These are phyloP conservation scores for Bimuria novae-zelandiae DNA, from an alignment of 2,329 filamentous ascomycete genomes.

Conservation along the genomic window DNA sequence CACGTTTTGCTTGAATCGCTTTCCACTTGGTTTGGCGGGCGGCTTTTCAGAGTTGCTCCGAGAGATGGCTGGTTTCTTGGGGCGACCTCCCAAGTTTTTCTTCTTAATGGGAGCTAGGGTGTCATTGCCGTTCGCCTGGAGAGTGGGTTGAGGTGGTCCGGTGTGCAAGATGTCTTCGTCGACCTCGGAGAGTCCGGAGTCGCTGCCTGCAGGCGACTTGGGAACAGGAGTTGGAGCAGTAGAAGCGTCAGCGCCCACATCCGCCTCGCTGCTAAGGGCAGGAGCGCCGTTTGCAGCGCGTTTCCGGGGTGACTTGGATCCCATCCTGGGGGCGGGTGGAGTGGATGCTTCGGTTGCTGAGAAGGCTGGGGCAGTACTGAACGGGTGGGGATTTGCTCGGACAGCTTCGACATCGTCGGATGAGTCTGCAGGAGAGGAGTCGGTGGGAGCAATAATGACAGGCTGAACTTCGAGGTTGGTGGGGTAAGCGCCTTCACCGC, in stretches of 20 bases:
- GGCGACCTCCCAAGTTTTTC: slow-evolving; percentile 33
- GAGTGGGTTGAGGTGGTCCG: slow-evolving; percentile 22
- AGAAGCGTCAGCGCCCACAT: slow-evolving; percentile 30
- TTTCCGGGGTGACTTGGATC: slow-evolving; percentile 41
- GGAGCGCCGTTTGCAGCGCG: slow-evolving; percentile 28
- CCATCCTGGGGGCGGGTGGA: slow-evolving; percentile 31
- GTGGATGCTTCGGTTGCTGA: slow-evolving; percentile 28
- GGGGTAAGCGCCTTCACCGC: slow-evolving; percentile 32
- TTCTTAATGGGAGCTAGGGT: slow-evolving; percentile 32
- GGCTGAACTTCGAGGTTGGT: slow-evolving; percentile 24
- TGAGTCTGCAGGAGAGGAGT: slow-evolving; percentile 14
- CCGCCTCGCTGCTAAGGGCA: slow-evolving; percentile 23
- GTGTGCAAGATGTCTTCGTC: slow-evolving; percentile 46
- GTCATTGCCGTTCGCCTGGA: slow-evolving; percentile 30
- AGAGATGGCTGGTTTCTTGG: slow-evolving; percentile 31
- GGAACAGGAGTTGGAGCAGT: slow-evolving; percentile 32
- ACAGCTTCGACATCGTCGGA: slow-evolving; percentile 17
- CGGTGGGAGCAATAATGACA: slow-evolving; percentile 5
- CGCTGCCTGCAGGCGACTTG: slow-evolving; percentile 35
- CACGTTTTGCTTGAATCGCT: slow-evolving; percentile 33
- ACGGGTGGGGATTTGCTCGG: slow-evolving; percentile 26
- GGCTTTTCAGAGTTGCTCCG: slow-evolving; percentile 37
- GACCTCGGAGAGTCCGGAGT: slow-evolving; percentile 45
- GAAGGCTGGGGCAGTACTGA: slow-evolving; percentile 36
- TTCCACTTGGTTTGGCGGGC: slow-evolving; percentile 20